Conservation (phyloP, 805 yeast genomes). For the Kodamaea kaohsiungensis region DNA sequence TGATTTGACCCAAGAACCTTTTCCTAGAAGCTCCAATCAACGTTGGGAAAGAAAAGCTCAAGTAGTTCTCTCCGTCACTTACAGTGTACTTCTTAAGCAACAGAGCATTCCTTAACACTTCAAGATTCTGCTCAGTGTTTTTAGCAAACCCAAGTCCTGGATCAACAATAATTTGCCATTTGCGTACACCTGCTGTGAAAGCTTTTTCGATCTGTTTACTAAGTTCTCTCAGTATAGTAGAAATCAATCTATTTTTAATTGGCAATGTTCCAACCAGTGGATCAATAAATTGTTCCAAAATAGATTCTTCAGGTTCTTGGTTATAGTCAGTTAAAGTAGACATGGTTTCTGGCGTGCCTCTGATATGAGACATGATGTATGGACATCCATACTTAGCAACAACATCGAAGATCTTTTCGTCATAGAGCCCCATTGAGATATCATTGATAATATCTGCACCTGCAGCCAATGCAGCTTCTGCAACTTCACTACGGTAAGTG, state of each 20-base stretch:
- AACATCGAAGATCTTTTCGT: constrained; percentile 61
- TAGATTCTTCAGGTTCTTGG: constrained; percentile 34
- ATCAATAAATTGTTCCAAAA: constrained; percentile 37
- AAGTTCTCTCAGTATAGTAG: constrained; percentile 68
- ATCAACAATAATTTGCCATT: constrained; percentile 91
- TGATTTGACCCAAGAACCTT: constrained; percentile 75
- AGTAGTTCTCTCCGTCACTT: constrained; percentile 29
- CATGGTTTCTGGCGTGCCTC: constrained; percentile 85
- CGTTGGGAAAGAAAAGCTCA: constrained; percentile 58
- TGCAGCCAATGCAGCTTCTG: constrained; percentile 59
- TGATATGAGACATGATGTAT: constrained; percentile 77
- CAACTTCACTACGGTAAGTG: constrained; percentile 79
- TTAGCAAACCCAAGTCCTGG: constrained; percentile 99
- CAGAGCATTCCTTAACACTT: constrained; percentile 54
- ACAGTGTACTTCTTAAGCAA: constrained; percentile 51
- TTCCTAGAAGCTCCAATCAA: constrained; percentile 89
- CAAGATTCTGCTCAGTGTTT: constrained; percentile 65
- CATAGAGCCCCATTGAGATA: constrained; percentile 77
- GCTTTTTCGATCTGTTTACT: constrained; percentile 57
- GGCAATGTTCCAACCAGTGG: constrained; percentile 15
- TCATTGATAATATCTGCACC: constrained; percentile 96
- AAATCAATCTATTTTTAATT: constrained; percentile 40
- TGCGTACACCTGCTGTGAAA: constrained; percentile 58
- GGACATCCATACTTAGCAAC: constrained; percentile 74
- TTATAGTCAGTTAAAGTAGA: constrained; percentile 54